These are phyloP conservation scores for Phanerodontia chrysosporium DNA, from an alignment of 768 basidiomycete genomes.

Conservation along the genomic window DNA sequence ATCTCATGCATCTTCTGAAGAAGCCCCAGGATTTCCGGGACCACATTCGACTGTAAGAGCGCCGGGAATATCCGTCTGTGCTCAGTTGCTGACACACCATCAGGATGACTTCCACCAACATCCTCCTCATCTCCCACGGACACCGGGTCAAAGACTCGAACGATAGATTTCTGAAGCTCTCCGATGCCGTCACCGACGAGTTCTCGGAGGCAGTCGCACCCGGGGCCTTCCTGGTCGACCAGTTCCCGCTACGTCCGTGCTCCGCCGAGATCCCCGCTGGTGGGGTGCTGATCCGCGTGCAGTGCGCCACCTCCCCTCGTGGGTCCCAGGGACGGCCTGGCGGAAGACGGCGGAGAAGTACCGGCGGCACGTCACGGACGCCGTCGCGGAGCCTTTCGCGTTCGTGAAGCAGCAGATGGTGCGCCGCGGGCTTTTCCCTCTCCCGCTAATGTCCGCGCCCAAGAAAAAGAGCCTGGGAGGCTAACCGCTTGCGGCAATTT, in stretches of 20 bases:
- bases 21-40: constrained; percentile 22
- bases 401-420: constrained; percentile 32
- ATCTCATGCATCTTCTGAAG: constrained; percentile 27
- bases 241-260: constrained; percentile 28
- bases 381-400: constrained; percentile 25
- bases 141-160: constrained; percentile 9
- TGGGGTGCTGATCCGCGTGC: neutral
- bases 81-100: neutral
- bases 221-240: constrained; percentile 32
- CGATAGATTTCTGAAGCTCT: constrained; percentile 17
- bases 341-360: constrained; percentile 29
- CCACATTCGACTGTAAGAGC: constrained; percentile 28
- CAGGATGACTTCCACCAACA: constrained; percentile 13
- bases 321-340: constrained; percentile 32
- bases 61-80: neutral
- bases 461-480: no score
- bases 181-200: constrained; percentile 19
- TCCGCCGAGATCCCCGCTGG: neutral
- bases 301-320: constrained; percentile 15
- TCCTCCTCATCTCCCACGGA: constrained; percentile 16
- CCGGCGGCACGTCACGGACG: constrained; percentile 15
- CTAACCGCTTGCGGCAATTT: neutral
- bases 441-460: no score
- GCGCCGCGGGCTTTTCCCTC: neutral
- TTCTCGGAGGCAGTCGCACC: constrained; percentile 22